Evolutionary conservation across 345 rosid genomes (phyloP), one percentile per base, ranked within the genome.

Genomic region (Jatropha curcas): DNA sequence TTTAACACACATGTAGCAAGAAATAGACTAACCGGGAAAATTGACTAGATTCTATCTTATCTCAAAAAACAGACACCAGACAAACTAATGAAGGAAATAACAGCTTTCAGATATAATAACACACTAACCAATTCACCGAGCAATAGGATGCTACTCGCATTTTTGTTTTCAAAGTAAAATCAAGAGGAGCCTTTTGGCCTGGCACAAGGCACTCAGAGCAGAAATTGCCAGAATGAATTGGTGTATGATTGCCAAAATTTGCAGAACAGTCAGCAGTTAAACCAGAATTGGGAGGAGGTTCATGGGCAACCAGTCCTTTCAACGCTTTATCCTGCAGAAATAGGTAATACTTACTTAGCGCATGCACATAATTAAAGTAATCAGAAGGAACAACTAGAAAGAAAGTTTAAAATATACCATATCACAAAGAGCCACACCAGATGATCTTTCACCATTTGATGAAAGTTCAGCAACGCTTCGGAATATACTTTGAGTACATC

Each of bases 381-480:
- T 10, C 57, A 71, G 31, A 41, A 60, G 60, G 57, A 43, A 59
- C 70, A 75, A 73, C 31, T 61, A 37, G 27, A 10, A 55, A 75
- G n/a, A 75, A 79, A n/a, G n/a, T n/a, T n/a, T n/a, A n/a, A n/a
- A 45, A 43, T 57, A 76, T 91, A 95, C 99, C 99, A 95, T 86
- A 79, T 95, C 99, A 68, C 90, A 81, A 71, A 77, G 70, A 68
- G 85, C 66, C 74, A 81, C 76, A 71, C 74, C 72, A 53, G 90
- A 76, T 43, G 82, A 72, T 45, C 64, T 89, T 75, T 80, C 96
- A 71, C 86, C 89, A 65, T 82, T 83, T 35, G 83, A 76, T 51
- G 99, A 89, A 82, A 95, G 90, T 81, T 92, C 90, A 56, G 92
- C 79, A 74, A 92, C 97, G 77, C 87, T 86, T 63, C 95, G 93